A percentile compares a stretch with the other conserved stretches of the same genome.
Conservation (phyloP, 2,329 filamentous ascomycete genomes). For the Fusarium chaquense region DNA sequence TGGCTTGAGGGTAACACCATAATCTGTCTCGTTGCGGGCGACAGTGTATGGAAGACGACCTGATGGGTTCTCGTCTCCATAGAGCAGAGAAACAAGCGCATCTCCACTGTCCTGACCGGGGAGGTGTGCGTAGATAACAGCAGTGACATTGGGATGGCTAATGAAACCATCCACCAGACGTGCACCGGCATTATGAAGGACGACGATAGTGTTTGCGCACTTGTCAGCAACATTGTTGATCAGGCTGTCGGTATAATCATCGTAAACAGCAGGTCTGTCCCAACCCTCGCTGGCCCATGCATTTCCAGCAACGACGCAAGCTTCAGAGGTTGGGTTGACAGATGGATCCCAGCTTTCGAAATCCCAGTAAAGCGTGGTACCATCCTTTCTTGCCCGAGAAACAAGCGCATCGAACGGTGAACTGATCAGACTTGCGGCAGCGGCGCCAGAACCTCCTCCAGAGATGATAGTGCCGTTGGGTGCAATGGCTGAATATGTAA, state of each 20-base stretch:
- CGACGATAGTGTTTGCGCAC: constrained; percentile 73
- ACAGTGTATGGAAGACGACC: constrained; percentile 74
- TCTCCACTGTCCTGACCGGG: constrained; percentile 74
- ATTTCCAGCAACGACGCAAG: constrained; percentile 86
- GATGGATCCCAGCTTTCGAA: constrained; percentile 11
- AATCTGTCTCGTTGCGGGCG: constrained; percentile 58
- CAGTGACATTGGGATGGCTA: constrained; percentile 73
- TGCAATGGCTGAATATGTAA: constrained; percentile 5
- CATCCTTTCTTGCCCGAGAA: not conserved
- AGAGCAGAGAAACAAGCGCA: constrained; percentile 67
- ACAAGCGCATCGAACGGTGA: constrained; percentile 9
- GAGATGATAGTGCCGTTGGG: constrained; percentile 10
- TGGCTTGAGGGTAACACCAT: not conserved
- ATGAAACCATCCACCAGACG: constrained; percentile 64
- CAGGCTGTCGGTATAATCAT: constrained; percentile 73
- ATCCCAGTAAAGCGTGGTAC: constrained; percentile 8
- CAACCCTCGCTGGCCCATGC: constrained; percentile 82
- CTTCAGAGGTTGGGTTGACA: constrained; percentile 53
- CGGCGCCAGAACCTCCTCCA: constrained; percentile 17
- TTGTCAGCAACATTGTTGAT: constrained; percentile 69
- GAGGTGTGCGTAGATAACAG: constrained; percentile 71
- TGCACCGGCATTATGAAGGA: constrained; percentile 72
- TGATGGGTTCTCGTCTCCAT: constrained; percentile 66
- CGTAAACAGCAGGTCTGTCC: constrained; percentile 72
- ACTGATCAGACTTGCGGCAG: not conserved